These are phyloP conservation scores for Rubroboletus satanas DNA, from an alignment of 768 basidiomycete genomes.

Conservation along the genomic window DNA sequence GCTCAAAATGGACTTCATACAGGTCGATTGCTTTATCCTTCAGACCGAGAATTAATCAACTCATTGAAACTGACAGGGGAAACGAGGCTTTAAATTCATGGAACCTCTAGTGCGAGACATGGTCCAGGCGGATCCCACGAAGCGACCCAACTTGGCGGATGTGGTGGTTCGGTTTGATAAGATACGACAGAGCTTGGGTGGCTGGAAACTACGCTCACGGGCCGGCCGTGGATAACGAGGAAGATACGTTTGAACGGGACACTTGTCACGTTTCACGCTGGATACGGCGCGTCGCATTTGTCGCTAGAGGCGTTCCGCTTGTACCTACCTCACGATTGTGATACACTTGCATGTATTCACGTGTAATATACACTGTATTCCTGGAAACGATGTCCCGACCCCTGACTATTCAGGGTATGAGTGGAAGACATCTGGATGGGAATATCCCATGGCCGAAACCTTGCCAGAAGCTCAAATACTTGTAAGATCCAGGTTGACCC, in stretches of 20 bases:
- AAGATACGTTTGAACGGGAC: neutral
- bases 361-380: neutral
- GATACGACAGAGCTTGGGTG: conserved; percentile 16
- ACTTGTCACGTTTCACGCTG: conserved; percentile 10
- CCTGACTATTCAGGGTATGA: too few species aligned
- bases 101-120: too few species aligned
- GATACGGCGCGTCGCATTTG: conserved; percentile 12
- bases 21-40: neutral
- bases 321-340: conserved; percentile 1
- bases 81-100: neutral
- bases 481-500: too few species aligned
- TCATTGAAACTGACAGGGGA: neutral
- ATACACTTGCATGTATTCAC: neutral
- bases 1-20: neutral
- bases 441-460: too few species aligned
- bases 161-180: conserved; percentile 30
- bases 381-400: too few species aligned
- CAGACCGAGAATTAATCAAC: neutral
- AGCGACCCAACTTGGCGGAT: conserved; percentile 28
- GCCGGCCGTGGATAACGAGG: neutral
- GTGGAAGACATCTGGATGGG: too few species aligned
- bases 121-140: too few species aligned
- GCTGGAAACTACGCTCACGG: neutral
- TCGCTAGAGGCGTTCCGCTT: conserved; percentile 13
- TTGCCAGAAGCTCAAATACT: too few species aligned